Percentiles rank a stretch among this genome's conserved stretches.
phyloP scores from a whole-genome alignment of 352 stramenopile genomes.

The Peronosclerospora sorghi region DNA sequence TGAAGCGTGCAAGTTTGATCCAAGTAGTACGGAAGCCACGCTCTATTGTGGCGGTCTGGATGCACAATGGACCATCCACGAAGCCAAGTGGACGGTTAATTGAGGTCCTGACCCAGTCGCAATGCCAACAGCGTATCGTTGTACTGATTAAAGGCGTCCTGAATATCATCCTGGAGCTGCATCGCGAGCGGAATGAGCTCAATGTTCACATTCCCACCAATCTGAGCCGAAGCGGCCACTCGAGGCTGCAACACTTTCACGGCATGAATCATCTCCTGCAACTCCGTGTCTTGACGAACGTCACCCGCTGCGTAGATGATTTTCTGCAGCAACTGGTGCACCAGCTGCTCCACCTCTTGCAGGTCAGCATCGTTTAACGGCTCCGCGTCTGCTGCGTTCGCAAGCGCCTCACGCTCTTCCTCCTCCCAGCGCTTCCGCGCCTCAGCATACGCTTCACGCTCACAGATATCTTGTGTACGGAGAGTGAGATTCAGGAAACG shows the following conservation, averaged over 20 bases:
- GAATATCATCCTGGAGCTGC: conserved; percentile 86
- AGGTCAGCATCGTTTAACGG: conserved; percentile 81
- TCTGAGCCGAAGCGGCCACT: conserved; percentile 74
- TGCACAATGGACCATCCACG: background rate
- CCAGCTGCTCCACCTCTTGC: conserved; percentile 82
- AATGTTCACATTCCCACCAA: conserved; percentile 80
- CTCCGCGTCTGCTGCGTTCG: conserved; percentile 74
- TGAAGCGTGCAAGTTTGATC: conserved; percentile 18
- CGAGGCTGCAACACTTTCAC: conserved; percentile 81
- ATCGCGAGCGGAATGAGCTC: conserved; percentile 82
- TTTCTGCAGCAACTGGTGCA: conserved; percentile 83
- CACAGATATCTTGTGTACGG: conserved; percentile 78
- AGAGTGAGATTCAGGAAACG: conserved; percentile 84
- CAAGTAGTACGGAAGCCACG: conserved; percentile 18
- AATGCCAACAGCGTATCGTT: conserved; percentile 82
- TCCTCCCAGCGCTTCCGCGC: conserved; percentile 82
- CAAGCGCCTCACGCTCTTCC: conserved; percentile 78
- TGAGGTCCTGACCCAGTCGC: conserved; percentile 74
- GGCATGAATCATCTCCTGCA: conserved; percentile 86
- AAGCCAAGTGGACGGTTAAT: conserved; percentile 27
- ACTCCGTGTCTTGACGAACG: conserved; percentile 77
- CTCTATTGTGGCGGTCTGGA: conserved; percentile 3
- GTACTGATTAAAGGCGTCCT: conserved; percentile 87
- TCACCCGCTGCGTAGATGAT: conserved; percentile 82
- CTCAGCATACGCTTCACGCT: conserved; percentile 82